Conservation (phyloP, 352 stramenopile species). For the Pelagophyceae sp. region DNA sequence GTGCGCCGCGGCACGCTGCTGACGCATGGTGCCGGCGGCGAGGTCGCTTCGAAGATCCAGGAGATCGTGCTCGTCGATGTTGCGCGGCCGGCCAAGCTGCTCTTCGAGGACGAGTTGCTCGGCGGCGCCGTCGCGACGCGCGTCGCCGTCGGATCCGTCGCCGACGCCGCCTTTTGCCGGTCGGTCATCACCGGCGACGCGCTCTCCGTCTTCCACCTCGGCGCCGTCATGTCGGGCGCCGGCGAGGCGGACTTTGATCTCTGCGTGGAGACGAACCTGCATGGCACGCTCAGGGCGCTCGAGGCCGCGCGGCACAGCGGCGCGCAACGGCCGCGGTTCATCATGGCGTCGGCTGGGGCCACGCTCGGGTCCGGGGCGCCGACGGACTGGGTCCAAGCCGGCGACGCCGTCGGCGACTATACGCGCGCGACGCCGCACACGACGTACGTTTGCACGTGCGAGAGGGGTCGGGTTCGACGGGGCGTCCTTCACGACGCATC, state of each 20-base stretch:
- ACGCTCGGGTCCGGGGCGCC: slow-evolving; percentile 33
- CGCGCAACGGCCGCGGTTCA: slow-evolving; percentile 31
- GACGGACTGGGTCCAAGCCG: slow-evolving; percentile 35
- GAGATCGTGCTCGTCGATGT: slow-evolving; percentile 39
- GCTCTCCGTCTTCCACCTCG: slow-evolving; percentile 43
- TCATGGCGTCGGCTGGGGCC: slow-evolving; percentile 39
- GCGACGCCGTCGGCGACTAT: slow-evolving; percentile 37
- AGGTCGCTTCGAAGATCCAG: slow-evolving; percentile 18
- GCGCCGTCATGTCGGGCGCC: slow-evolving; percentile 41
- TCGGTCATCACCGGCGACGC: slow-evolving; percentile 25
- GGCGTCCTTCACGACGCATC: too few relatives aligned
- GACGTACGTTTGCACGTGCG: too few relatives aligned
- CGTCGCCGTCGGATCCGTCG: slow-evolving; percentile 27
- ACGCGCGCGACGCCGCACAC: slow-evolving; percentile 40
- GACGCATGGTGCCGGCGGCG: slow-evolving; percentile 17
- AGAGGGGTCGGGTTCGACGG: too few relatives aligned
- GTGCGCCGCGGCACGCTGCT: slow-evolving; percentile 23
- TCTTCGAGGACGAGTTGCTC: slow-evolving; percentile 18
- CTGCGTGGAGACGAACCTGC: slow-evolving; percentile 37
- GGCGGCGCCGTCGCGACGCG: slow-evolving; percentile 12
- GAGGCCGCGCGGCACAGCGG: slow-evolving; percentile 32
- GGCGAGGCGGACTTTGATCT: slow-evolving; percentile 36
- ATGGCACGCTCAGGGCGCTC: slow-evolving; percentile 40
- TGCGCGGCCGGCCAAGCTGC: slow-evolving; percentile 15
- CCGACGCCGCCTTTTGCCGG: slow-evolving; percentile 31